A percentile compares a stretch with the other conserved stretches of the same genome.
These are phyloP conservation scores for Solanum ahanhuiri DNA, from an alignment of 257 asterid genomes.

Conservation along the genomic window DNA sequence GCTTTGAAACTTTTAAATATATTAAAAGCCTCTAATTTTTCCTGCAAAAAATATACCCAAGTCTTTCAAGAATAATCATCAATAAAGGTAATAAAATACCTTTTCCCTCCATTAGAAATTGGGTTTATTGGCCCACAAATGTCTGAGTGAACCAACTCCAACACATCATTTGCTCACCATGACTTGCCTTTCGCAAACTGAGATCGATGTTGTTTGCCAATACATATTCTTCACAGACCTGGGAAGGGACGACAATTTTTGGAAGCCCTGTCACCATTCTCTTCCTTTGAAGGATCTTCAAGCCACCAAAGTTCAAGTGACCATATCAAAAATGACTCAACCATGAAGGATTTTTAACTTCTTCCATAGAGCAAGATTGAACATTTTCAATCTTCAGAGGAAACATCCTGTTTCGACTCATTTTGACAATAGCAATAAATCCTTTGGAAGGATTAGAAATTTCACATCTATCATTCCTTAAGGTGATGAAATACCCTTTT, in stretches of 20 bases:
- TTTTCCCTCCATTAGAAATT: no score
- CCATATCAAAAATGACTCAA: no score
- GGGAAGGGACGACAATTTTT: neutral
- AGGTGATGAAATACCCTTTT: neutral
- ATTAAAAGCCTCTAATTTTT: no score
- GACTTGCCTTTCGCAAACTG: no score
- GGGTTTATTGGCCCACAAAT: no score
- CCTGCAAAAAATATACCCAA: no score
- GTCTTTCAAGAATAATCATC: no score
- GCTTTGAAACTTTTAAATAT: no score
- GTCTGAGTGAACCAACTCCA: no score
- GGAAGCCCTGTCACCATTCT: neutral
- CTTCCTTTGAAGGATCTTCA: neutral
- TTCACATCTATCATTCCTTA: neutral
- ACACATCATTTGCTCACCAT: no score
- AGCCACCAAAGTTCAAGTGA: neutral
- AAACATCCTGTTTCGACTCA: neutral
- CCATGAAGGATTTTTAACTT: neutral
- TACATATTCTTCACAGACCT: neutral
- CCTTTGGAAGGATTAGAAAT: neutral
- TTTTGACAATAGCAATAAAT: no score
- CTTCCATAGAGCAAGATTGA: neutral
- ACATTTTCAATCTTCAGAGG: neutral
- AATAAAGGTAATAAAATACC: no score
- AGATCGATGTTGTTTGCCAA: neutral